Conservation (phyloP, 768 basidiomycete species). For the Lanmaoa pseudosensibilis region DNA sequence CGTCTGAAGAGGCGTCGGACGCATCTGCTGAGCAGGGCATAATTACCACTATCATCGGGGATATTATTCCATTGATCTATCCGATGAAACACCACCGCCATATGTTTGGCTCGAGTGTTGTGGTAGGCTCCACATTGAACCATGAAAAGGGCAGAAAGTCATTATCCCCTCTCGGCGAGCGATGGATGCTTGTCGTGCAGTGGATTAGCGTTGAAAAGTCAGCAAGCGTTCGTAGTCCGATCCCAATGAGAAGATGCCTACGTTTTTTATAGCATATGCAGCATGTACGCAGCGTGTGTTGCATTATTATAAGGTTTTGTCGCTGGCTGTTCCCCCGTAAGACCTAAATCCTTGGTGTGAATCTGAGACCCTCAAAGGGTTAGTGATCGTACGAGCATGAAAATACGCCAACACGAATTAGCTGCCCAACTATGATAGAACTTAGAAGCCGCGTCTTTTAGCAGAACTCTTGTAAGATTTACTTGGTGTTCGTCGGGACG, state of each 20-base stretch:
- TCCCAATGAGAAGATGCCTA: not conserved
- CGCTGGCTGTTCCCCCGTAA: no score
- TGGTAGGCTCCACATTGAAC: slow-evolving; percentile 88
- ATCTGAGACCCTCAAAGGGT: no score
- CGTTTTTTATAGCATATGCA: no score
- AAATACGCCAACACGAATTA: no score
- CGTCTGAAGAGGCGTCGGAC: not conserved
- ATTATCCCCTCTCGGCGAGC: slow-evolving; percentile 83
- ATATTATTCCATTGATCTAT: not conserved
- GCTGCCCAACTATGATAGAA: no score
- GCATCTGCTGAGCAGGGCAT: slow-evolving; percentile 1
- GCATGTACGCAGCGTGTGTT: no score
- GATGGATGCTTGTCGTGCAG: slow-evolving; percentile 58
- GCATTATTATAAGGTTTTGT: no score
- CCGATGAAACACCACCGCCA: slow-evolving; percentile 21
- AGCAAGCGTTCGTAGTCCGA: slow-evolving; percentile 39
- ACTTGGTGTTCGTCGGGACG: no score
- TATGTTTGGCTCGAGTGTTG: slow-evolving; percentile 91
- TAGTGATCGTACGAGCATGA: no score
- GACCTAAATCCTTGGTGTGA: no score
- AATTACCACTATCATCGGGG: not conserved
- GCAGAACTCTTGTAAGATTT: no score
- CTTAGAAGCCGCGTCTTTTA: no score
- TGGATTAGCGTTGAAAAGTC: slow-evolving; percentile 59
- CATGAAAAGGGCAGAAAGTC: slow-evolving; percentile 91